These are phyloP conservation scores for Neopestalotiopsis clavispora DNA, from an alignment of 2,329 filamentous ascomycete species.

Conservation along the genomic window DNA sequence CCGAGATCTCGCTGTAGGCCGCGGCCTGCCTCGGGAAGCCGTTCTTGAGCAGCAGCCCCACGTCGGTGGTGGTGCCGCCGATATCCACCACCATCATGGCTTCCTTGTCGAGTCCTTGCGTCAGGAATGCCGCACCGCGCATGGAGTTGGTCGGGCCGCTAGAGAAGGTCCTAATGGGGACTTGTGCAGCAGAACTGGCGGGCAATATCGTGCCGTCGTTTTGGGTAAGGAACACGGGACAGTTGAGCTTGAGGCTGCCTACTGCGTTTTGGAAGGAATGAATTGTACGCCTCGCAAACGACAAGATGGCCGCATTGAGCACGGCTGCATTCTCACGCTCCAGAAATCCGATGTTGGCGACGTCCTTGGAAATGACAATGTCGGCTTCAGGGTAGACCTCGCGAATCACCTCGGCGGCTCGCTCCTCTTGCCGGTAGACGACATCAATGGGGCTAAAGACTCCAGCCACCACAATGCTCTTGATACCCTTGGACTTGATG, in stretches of 20 bases:
- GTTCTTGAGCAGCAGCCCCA: conserved; percentile 60
- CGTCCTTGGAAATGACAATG: conserved; percentile 52
- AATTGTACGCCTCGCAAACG: conserved; percentile 59
- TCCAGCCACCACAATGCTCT: conserved; percentile 48
- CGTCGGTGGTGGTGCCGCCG: conserved; percentile 68
- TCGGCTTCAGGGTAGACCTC: conserved; percentile 41
- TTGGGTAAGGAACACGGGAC: conserved; percentile 62
- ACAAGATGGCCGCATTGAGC: conserved; percentile 63
- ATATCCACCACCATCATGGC: conserved; percentile 64
- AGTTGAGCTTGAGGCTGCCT: conserved; percentile 48
- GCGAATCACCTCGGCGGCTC: conserved; percentile 43
- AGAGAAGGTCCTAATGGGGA: conserved; percentile 64
- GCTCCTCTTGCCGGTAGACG: conserved; percentile 49
- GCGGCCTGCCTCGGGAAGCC: conserved; percentile 66
- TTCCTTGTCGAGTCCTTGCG: conserved; percentile 35
- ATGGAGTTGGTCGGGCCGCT: conserved; percentile 66
- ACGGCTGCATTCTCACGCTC: conserved; percentile 68
- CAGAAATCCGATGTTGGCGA: conserved; percentile 55
- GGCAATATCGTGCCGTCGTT: conserved; percentile 65
- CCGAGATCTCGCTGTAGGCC: conserved; percentile 63
- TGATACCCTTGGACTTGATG: conserved; percentile 45
- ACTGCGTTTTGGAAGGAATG: conserved; percentile 56
- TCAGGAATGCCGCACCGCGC: conserved; percentile 63
- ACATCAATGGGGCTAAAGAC: conserved; percentile 56
- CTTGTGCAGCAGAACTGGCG: conserved; percentile 51